A percentile compares a stretch with the other conserved stretches of the same genome.
These are phyloP conservation scores for Bruguiera gymnorhiza DNA, from an alignment of 345 rosid genomes.

Conservation along the genomic window DNA sequence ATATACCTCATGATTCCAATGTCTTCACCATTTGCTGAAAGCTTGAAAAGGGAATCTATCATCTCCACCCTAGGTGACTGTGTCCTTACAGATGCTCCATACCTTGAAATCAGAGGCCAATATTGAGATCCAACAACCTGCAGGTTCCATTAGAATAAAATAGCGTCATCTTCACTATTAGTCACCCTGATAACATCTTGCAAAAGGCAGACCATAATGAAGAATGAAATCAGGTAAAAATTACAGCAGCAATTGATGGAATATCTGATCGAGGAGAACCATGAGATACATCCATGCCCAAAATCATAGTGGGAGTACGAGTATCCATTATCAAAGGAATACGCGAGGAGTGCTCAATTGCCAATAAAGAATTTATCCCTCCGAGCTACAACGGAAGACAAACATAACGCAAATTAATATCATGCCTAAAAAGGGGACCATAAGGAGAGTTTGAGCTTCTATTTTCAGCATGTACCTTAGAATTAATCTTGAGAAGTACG, in stretches of 20 bases:
- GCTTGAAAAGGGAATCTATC: slow-evolving; percentile 82
- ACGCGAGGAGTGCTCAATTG: slow-evolving; percentile 42
- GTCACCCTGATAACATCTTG: not conserved
- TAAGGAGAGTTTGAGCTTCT: slow-evolving; percentile 6
- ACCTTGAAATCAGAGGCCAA: slow-evolving; percentile 86
- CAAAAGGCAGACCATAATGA: not conserved
- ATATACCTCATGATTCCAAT: slow-evolving; percentile 77
- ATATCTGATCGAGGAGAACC: slow-evolving; percentile 70
- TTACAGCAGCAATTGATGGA: slow-evolving; percentile 85
- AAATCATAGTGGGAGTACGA: slow-evolving; percentile 78
- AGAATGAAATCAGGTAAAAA: slow-evolving; percentile 6
- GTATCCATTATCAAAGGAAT: slow-evolving; percentile 57
- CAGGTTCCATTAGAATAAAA: slow-evolving; percentile 18
- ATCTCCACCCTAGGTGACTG: slow-evolving; percentile 83
- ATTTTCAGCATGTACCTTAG: slow-evolving; percentile 55
- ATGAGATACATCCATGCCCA: slow-evolving; percentile 98
- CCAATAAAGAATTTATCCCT: slow-evolving; percentile 87
- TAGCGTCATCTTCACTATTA: slow-evolving; percentile 2
- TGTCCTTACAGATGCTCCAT: slow-evolving; percentile 81
- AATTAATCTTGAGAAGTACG: slow-evolving; percentile 80
- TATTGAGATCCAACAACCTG: slow-evolving; percentile 83
- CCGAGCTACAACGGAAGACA: slow-evolving; percentile 57
- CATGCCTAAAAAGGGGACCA: not conserved
- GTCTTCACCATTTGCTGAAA: slow-evolving; percentile 50
- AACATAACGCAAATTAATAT: slow-evolving; percentile 5